phyloP scores from a whole-genome alignment of 2,329 filamentous ascomycete genomes.

The Cordyceps pruinosa region DNA sequence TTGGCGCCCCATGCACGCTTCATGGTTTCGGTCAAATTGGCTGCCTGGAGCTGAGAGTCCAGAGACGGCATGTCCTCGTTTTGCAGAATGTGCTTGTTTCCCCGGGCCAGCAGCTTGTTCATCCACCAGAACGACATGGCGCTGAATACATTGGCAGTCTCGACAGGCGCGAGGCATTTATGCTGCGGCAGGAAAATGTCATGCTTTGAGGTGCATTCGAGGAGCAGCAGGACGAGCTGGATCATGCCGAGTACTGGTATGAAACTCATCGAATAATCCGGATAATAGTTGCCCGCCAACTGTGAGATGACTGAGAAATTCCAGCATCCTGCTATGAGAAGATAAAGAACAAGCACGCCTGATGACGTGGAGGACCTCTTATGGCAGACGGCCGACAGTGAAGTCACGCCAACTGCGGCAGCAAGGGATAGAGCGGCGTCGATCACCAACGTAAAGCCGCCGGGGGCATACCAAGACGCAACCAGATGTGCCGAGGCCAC shows the following conservation, averaged over 20 bases:
- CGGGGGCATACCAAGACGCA: not conserved
- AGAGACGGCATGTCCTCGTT: slow-evolving; percentile 6
- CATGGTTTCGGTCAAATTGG: not conserved
- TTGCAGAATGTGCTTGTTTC: slow-evolving; percentile 5
- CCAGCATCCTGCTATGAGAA: not conserved
- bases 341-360: not conserved
- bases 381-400: not conserved
- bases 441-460: not conserved
- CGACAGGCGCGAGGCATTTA: not conserved
- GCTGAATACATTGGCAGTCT: slow-evolving; percentile 1
- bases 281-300: not conserved
- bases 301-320: not conserved
- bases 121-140: slow-evolving; percentile 9
- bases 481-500: not conserved
- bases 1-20: not conserved
- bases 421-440: not conserved
- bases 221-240: not conserved
- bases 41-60: not conserved
- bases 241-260: not conserved
- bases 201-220: slow-evolving; percentile 3
- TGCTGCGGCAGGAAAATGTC: not conserved
- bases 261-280: not conserved
- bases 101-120: not conserved
- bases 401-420: not conserved
- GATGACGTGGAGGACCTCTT: not conserved